Percentiles rank a stretch among this genome's conserved stretches.
phyloP scores from a whole-genome alignment of 306 rosid genomes.

The Corylus avellana region DNA sequence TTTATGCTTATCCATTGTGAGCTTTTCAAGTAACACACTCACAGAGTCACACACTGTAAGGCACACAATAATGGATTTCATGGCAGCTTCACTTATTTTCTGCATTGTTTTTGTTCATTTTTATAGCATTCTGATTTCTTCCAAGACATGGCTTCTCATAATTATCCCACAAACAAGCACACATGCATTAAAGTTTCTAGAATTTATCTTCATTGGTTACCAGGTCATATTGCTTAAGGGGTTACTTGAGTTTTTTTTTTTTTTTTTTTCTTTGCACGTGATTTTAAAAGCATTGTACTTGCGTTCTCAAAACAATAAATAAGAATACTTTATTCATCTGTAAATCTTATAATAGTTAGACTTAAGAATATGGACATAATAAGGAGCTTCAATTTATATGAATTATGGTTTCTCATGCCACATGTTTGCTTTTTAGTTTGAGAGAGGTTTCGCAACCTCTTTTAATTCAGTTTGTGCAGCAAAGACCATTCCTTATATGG shows the following conservation, averaged over 20 bases:
- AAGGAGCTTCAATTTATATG: too few species aligned
- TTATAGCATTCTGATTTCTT: not conserved
- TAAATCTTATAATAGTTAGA: not conserved
- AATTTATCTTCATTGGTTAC: not conserved
- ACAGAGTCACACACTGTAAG: not conserved
- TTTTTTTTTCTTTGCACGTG: too few species aligned
- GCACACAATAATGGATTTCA: not conserved
- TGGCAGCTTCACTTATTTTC: not conserved
- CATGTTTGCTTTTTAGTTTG: not conserved
- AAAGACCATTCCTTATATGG: conserved; percentile 1
- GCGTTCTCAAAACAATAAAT: not conserved
- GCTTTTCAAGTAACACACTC: not conserved
- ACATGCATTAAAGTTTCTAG: not conserved
- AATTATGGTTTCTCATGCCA: not conserved
- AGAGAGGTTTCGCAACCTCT: not conserved
- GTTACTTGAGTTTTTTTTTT: too few species aligned
- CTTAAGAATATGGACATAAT: too few species aligned
- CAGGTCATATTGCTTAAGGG: not conserved
- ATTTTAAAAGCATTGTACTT: not conserved
- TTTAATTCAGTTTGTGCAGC: not conserved
- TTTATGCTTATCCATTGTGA: not conserved
- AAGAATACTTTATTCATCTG: not conserved
- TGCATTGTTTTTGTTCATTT: not conserved
- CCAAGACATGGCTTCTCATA: not conserved
- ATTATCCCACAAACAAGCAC: not conserved